Base-by-base conservation (phyloP, 805 yeast species). In the Saccharomycopsis sp. region DNA sequence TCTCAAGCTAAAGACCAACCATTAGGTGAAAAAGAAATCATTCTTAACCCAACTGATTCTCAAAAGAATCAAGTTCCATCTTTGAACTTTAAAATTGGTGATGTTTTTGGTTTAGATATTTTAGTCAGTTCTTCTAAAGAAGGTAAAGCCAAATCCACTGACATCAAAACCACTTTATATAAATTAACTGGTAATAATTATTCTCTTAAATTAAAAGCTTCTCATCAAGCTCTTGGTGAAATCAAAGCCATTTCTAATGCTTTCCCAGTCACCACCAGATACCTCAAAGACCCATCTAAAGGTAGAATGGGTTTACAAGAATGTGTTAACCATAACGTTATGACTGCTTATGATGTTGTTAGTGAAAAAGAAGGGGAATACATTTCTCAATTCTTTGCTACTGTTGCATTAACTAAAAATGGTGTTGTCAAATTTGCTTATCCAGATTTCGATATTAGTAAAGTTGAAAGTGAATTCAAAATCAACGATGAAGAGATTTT, bases 61-160 rank as follows among this genome's bases (percentile, higher is more conserved):
- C 84, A 80, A 66, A 73, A 69, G 59, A 57, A 60, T 49, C 77
- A 70, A 55, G 73, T 79, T 57, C 81, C 76, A 45, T 63, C 83
- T 38, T 62, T 64, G 58, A 73, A 70, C 55, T 80, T 82, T 50
- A 84, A 74, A 59, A 82, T 74, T 55, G 76, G 76, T 56, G 86
- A 81, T 57, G 89, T 82, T 27, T 81, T 73, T 56, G 89, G 89
- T 38, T 64, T 81, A 51, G 89, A 81, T 56, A 70, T 81, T 46
- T 66, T 82, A 46, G 66, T 81, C 48, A 70, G 83, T 19, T 69
- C 81, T 31, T 72, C 80, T 5, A 59, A 58, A 37, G 80, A 73
- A 36, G 86, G 89, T 48, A 78, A 78, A 64, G 80, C 77, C 45
- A 69, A 72, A 56, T 57, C 61, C 42, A 31, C 37, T 25, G 72